Conservation (phyloP, 2,329 filamentous ascomycete genomes). For the Aspergillus unguis region DNA sequence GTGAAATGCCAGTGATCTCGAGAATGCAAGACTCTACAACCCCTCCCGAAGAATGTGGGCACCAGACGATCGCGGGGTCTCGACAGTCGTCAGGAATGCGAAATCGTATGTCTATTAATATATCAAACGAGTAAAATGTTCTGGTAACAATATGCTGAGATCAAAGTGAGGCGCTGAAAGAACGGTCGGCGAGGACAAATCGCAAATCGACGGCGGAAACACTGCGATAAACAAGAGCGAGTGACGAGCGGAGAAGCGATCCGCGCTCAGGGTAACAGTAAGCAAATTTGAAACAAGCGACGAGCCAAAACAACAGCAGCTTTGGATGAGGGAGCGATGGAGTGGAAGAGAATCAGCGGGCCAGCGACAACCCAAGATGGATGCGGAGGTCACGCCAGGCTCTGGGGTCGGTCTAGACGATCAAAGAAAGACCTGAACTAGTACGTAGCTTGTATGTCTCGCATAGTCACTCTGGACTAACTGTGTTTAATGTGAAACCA, state of each 20-base stretch:
- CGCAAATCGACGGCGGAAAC: not conserved
- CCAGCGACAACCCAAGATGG: slow-evolving; percentile 6
- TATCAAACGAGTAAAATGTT: not conserved
- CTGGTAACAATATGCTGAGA: not conserved
- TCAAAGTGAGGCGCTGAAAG: slow-evolving; percentile 3
- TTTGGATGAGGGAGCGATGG: slow-evolving; percentile 2
- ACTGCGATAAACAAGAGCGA: slow-evolving; percentile 9
- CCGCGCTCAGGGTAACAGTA: slow-evolving; percentile 1
- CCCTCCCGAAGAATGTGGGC: slow-evolving; percentile 6
- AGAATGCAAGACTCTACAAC: not conserved
- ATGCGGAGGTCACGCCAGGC: slow-evolving; percentile 11
- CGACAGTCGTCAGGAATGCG: not conserved
- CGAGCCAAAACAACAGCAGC: not conserved
- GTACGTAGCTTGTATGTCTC: not conserved
- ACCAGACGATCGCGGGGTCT: not conserved
- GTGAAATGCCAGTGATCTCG: not conserved
- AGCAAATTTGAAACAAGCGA: slow-evolving; percentile 5
- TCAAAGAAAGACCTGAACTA: slow-evolving; percentile 2
- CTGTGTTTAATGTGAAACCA: not conserved
- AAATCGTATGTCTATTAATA: not conserved
- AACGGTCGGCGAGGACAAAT: slow-evolving; percentile 6
- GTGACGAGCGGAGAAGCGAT: not conserved
- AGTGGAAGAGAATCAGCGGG: slow-evolving; percentile 7
- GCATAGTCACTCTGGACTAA: slow-evolving; percentile 1
- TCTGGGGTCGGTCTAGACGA: slow-evolving; percentile 3